Conservation (phyloP, 305 asterid species). For the Fraxinus angustifolia region DNA sequence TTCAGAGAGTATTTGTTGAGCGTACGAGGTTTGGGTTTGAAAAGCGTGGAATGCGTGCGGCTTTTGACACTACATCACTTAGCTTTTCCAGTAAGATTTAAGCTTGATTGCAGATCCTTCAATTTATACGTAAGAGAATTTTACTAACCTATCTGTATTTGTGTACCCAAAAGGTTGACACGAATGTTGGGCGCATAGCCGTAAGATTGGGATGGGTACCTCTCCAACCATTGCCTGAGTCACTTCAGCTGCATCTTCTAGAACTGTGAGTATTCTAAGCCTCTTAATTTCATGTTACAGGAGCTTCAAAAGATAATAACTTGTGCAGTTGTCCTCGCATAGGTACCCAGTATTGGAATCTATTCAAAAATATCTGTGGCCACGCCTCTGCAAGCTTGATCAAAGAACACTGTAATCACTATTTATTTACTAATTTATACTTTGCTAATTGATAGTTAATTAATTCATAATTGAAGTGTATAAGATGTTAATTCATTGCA, state of each 20-base stretch:
- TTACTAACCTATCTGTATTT: conserved; percentile 30
- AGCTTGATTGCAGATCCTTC: conserved; percentile 11
- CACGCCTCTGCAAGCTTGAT: conserved; percentile 99
- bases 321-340: conserved; percentile 26
- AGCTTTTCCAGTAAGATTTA: conserved; percentile 87
- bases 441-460: background rate
- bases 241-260: conserved; percentile 88
- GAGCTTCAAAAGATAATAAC: conserved; percentile 23
- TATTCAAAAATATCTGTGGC: conserved; percentile 93
- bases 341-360: conserved; percentile 96
- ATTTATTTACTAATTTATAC: background rate
- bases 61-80: conserved; percentile 97
- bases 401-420: conserved; percentile 76
- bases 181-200: conserved; percentile 98
- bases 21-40: conserved; percentile 88
- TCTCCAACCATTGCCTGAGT: conserved; percentile 96
- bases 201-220: conserved; percentile 99
- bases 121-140: conserved; percentile 18
- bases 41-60: conserved; percentile 95
- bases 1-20: conserved; percentile 89
- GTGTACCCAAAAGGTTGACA: conserved; percentile 71
- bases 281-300: conserved; percentile 17
- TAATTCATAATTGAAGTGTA: conserved; percentile 21
- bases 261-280: conserved; percentile 66
- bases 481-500: conserved; percentile 38